Evolutionary conservation across 2,329 filamentous ascomycete genomes (phyloP).

Genomic region (Botrytis fragariae): DNA sequence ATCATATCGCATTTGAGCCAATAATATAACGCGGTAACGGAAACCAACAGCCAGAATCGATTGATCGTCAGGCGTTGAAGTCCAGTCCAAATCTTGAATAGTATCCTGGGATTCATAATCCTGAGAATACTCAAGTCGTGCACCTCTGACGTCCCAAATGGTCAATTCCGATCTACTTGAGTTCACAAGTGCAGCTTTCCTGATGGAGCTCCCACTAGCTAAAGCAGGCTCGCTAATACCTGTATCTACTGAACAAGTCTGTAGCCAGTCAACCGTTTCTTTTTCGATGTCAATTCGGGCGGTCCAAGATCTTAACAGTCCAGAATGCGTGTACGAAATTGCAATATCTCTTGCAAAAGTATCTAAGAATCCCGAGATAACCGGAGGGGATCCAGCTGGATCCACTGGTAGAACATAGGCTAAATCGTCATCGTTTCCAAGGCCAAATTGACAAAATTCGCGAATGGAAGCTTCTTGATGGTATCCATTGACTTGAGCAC

Average conservation of each 20-base stretch:
- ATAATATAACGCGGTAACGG: conserved; percentile 75
- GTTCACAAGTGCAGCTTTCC: conserved; percentile 83
- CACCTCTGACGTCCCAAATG: conserved; percentile 86
- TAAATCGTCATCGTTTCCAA: conserved; percentile 58
- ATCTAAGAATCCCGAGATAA: conserved; percentile 76
- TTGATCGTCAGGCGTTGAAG: conserved; percentile 83
- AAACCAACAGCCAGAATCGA: conserved; percentile 92
- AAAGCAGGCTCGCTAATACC: conserved; percentile 69
- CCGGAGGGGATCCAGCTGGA: conserved; percentile 71
- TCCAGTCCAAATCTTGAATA: conserved; percentile 90
- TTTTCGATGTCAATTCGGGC: conserved; percentile 64
- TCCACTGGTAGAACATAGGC: conserved; percentile 77
- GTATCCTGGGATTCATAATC: conserved; percentile 69
- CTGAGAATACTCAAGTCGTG: conserved; percentile 77
- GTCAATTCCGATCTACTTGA: conserved; percentile 70
- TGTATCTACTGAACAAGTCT: conserved; percentile 79
- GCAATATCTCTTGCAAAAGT: conserved; percentile 83
- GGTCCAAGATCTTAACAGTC: conserved; percentile 80
- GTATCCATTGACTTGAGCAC: conserved; percentile 16
- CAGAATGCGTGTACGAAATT: conserved; percentile 75
- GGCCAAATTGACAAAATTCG: conserved; percentile 69
- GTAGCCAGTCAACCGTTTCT: conserved; percentile 73
- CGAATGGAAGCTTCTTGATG: conserved; percentile 45
- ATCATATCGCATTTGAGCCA: conserved; percentile 87
- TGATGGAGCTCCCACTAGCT: conserved; percentile 80